Percentiles rank a stretch among this genome's conserved stretches.
These are phyloP conservation scores for Lagenidium sp. DNA, from an alignment of 352 stramenopile species.

Conservation along the genomic window DNA sequence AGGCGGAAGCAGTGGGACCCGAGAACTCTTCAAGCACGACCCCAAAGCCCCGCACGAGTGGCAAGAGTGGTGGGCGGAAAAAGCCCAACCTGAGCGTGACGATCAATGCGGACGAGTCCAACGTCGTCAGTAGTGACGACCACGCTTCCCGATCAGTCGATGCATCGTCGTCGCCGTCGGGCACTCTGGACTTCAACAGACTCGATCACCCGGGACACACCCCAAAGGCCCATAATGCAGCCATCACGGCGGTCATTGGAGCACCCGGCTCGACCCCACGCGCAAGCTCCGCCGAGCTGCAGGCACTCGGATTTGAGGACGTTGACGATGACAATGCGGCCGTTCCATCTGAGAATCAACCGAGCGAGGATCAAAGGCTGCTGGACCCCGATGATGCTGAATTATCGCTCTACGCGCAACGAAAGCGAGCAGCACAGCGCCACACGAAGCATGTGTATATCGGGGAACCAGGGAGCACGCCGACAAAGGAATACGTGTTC, in stretches of 20 bases:
- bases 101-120: conserved; percentile 5
- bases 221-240: conserved; percentile 22
- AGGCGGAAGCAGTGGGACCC: too few species aligned
- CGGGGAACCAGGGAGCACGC: conserved; percentile 42
- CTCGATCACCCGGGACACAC: conserved; percentile 55
- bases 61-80: conserved; percentile 5
- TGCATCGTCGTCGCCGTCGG: neutral
- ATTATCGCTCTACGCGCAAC: conserved; percentile 43
- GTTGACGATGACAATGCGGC: conserved; percentile 15
- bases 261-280: conserved; percentile 55
- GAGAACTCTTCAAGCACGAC: too few species aligned
- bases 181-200: conserved; percentile 32
- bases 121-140: too few species aligned
- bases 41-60: too few species aligned
- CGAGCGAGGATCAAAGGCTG: too few species aligned
- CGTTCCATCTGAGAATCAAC: neutral
- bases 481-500: conserved; percentile 79
- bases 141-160: neutral
- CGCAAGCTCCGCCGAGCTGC: conserved; percentile 34
- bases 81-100: conserved; percentile 13
- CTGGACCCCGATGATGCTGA: conserved; percentile 6
- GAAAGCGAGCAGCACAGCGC: conserved; percentile 30
- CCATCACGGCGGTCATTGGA: conserved; percentile 23
- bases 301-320: conserved; percentile 40
- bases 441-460: conserved; percentile 48